These are phyloP conservation scores for Brasenia schreberi DNA, from an alignment of 164 flowering plant species.

Conservation along the genomic window DNA sequence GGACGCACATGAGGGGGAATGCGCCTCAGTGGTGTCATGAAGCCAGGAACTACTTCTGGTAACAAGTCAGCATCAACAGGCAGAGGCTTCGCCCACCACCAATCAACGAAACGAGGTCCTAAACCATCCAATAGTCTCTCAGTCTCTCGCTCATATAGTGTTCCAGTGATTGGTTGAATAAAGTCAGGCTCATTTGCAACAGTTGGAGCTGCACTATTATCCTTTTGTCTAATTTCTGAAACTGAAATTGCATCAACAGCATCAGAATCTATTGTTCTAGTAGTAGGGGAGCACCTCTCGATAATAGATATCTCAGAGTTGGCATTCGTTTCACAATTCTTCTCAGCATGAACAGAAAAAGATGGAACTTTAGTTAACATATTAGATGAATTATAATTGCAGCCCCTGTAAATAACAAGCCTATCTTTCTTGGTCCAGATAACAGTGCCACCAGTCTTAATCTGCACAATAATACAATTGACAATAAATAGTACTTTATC, in stretches of 20 bases:
- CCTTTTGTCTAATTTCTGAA: slow-evolving; percentile 8
- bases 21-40: slow-evolving; percentile 55
- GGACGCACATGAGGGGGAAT: slow-evolving; percentile 41
- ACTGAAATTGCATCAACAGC: slow-evolving; percentile 4
- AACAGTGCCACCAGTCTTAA: slow-evolving; percentile 85
- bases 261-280: slow-evolving; percentile 2
- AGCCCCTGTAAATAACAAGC: slow-evolving; percentile 72
- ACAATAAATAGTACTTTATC: not conserved
- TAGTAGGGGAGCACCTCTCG: not conserved
- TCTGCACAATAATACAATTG: slow-evolving; percentile 22
- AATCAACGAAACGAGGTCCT: slow-evolving; percentile 88
- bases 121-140: slow-evolving; percentile 88
- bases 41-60: slow-evolving; percentile 68
- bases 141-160: slow-evolving; percentile 75
- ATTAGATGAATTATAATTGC: slow-evolving; percentile 14
- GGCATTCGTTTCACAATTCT: not conserved
- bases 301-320: not conserved
- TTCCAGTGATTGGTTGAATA: slow-evolving; percentile 16
- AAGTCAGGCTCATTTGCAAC: slow-evolving; percentile 5
- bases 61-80: slow-evolving; percentile 95
- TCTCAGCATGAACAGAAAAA: not conserved
- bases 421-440: slow-evolving; percentile 63
- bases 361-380: not conserved
- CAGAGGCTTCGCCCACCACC: slow-evolving; percentile 92
- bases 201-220: slow-evolving; percentile 5